Evolutionary conservation across 352 stramenopile genomes (phyloP).

Genomic region (Pythium guiyangense): DNA sequence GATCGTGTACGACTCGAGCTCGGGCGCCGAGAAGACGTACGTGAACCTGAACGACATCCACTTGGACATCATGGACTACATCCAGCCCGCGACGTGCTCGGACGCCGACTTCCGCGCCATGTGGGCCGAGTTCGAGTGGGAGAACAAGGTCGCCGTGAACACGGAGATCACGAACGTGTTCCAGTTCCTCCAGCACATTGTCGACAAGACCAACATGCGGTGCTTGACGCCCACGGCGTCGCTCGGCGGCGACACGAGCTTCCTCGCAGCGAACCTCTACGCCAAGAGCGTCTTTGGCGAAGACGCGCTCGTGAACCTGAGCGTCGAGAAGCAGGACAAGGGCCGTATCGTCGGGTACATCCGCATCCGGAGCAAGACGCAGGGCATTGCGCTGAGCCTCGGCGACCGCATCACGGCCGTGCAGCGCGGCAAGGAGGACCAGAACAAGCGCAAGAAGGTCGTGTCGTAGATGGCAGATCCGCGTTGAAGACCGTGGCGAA

Average conservation of each 20-base stretch:
- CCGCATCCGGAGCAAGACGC: slow-evolving; percentile 99
- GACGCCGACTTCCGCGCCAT: slow-evolving; percentile 98
- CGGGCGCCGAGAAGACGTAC: slow-evolving; percentile 96
- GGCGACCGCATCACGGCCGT: slow-evolving; percentile 98
- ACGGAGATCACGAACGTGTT: slow-evolving; percentile 97
- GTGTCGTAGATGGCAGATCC: slow-evolving; percentile 47
- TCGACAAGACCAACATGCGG: slow-evolving; percentile 98
- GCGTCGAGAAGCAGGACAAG: slow-evolving; percentile 98
- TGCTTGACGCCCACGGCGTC: slow-evolving; percentile 96
- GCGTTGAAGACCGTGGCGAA: too few relatives aligned
- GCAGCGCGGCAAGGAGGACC: slow-evolving; percentile 87
- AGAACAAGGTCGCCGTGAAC: slow-evolving; percentile 99
- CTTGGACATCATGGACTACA: slow-evolving; percentile 99
- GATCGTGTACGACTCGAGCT: slow-evolving; percentile 98
- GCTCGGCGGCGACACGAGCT: slow-evolving; percentile 88
- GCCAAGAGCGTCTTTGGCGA: slow-evolving; percentile 94
- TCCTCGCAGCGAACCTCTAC: slow-evolving; percentile 93
- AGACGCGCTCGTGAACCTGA: slow-evolving; percentile 99
- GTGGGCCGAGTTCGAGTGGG: slow-evolving; percentile 99
- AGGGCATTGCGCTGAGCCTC: slow-evolving; percentile 99
- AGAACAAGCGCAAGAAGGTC: slow-evolving; percentile 82
- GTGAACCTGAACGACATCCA: slow-evolving; percentile 99
- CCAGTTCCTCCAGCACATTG: slow-evolving; percentile 98
- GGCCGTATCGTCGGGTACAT: slow-evolving; percentile 98
- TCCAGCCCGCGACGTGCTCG: slow-evolving; percentile 91